A percentile compares a stretch with the other conserved stretches of the same genome.
Conservation (phyloP, 1,284 basidiomycete genomes). For the Pisolithus thermaeus region DNA sequence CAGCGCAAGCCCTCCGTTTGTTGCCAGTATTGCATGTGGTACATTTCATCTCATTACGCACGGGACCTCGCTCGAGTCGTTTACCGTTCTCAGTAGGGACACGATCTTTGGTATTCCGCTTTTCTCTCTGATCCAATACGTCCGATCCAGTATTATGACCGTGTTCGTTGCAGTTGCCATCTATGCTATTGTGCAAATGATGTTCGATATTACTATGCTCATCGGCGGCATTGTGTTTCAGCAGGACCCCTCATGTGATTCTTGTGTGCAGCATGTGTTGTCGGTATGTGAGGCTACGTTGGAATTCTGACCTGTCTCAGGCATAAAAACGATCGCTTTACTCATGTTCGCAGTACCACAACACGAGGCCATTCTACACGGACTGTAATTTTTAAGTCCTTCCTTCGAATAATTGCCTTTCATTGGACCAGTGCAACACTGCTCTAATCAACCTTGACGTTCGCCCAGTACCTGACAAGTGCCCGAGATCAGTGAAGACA, state of each 20-base stretch:
- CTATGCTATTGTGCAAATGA: slow-evolving; percentile 37
- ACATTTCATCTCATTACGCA: neutral
- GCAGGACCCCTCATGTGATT: slow-evolving; percentile 17
- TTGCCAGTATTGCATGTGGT: slow-evolving; percentile 1
- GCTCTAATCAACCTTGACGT: too few relatives aligned
- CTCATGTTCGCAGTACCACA: too few relatives aligned
- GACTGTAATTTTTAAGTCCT: neutral
- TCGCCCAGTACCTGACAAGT: neutral
- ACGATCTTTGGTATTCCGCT: slow-evolving; percentile 42
- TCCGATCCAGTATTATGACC: slow-evolving; percentile 37
- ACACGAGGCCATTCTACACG: too few relatives aligned
- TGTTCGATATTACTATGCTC: slow-evolving; percentile 35
- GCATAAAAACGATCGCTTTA: too few relatives aligned
- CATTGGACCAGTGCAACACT: too few relatives aligned
- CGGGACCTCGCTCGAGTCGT: slow-evolving; percentile 2
- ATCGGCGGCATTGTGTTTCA: slow-evolving; percentile 33
- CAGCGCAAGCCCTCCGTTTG: slow-evolving; percentile 1
- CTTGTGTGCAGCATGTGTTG: too few relatives aligned
- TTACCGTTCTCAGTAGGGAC: slow-evolving; percentile 13
- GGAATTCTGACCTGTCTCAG: too few relatives aligned
- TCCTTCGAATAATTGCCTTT: neutral
- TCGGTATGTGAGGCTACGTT: too few relatives aligned
- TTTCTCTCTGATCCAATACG: slow-evolving; percentile 30
- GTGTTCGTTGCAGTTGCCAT: slow-evolving; percentile 34
- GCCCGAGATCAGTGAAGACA: neutral